A percentile compares a stretch with the other conserved stretches of the same genome.
Evolutionary conservation across 2,329 filamentous ascomycete species (phyloP).

Genomic region (Fusarium sp.): DNA sequence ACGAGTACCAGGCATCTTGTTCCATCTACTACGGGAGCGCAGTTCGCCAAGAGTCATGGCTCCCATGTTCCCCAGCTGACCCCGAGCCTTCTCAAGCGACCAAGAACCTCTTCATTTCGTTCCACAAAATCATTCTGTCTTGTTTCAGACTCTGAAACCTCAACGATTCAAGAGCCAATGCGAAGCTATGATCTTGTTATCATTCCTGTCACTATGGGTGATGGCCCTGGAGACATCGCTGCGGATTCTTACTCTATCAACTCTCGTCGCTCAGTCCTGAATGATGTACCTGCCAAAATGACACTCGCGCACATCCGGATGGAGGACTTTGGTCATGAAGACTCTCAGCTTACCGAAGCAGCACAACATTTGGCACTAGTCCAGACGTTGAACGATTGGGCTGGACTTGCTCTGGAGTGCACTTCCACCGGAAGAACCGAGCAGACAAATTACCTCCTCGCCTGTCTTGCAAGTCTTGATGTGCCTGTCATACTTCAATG

Average conservation of each 20-base stretch:
- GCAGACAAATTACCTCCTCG: slow-evolving; percentile 18
- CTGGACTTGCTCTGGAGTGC: not conserved
- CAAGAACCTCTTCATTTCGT: slow-evolving; percentile 1
- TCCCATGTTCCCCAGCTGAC: not conserved
- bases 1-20: not conserved
- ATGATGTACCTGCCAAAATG: not conserved
- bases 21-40: not conserved
- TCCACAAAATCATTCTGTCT: slow-evolving; percentile 7
- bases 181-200: not conserved
- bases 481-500: slow-evolving; percentile 30
- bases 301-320: not conserved
- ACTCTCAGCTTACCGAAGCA: not conserved
- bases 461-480: not conserved
- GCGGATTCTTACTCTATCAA: not conserved
- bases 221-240: not conserved
- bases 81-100: not conserved
- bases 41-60: not conserved
- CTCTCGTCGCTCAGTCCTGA: not conserved
- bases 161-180: not conserved
- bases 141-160: not conserved
- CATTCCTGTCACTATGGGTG: not conserved
- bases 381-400: not conserved
- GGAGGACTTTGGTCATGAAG: not conserved
- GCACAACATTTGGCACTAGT: not conserved
- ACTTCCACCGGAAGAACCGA: not conserved